Evolutionary conservation across 2,329 filamentous ascomycete species (phyloP).

Genomic region (Aphanocladium album): DNA sequence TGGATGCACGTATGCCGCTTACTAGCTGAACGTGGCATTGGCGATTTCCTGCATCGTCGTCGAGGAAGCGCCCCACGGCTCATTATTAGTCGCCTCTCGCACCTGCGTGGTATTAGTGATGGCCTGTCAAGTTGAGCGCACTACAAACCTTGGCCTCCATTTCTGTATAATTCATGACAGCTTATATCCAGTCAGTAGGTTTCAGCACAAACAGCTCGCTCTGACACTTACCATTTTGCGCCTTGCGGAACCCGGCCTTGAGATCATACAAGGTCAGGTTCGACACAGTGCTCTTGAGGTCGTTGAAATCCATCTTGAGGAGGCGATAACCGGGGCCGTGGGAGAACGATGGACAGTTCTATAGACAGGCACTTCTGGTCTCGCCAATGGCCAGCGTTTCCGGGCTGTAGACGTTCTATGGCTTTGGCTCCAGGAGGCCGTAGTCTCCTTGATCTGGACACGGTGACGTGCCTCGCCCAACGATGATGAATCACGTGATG

Average conservation of each 20-base stretch:
- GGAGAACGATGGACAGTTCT: background rate
- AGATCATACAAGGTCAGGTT: slow-evolving; percentile 92
- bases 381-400: slow-evolving; percentile 4
- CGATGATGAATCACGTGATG: slow-evolving; percentile 1
- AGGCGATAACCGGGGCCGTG: too few relatives aligned
- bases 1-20: slow-evolving; percentile 32
- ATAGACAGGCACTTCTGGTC: background rate
- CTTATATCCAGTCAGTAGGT: slow-evolving; percentile 43
- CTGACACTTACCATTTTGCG: slow-evolving; percentile 79
- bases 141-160: slow-evolving; percentile 66
- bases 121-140: slow-evolving; percentile 1
- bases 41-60: slow-evolving; percentile 96
- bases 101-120: slow-evolving; percentile 44
- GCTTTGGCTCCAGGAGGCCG: slow-evolving; percentile 6
- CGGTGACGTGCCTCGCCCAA: slow-evolving; percentile 10
- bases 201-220: slow-evolving; percentile 11
- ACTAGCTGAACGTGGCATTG: slow-evolving; percentile 98
- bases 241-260: slow-evolving; percentile 90
- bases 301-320: slow-evolving; percentile 74
- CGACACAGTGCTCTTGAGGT: slow-evolving; percentile 78
- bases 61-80: slow-evolving; percentile 87
- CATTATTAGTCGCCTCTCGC: slow-evolving; percentile 97
- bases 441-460: slow-evolving; percentile 11
- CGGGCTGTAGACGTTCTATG: background rate
- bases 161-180: slow-evolving; percentile 97